These are phyloP conservation scores for Fennellomyces sp. DNA, from an alignment of 371 early-diverging fungal genomes.

Conservation along the genomic window DNA sequence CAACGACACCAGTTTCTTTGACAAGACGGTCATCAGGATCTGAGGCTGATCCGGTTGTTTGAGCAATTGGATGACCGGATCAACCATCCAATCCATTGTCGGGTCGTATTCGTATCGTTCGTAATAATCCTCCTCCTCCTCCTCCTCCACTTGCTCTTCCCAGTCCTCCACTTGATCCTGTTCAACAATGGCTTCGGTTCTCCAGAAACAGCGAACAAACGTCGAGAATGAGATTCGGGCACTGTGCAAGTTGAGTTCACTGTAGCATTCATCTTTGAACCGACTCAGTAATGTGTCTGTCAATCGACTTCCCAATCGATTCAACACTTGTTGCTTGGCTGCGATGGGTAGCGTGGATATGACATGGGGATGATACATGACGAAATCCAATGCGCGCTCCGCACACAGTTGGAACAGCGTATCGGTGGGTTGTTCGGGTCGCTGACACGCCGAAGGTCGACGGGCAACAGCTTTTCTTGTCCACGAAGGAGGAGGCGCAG, in stretches of 20 bases:
- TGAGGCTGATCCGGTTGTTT: not conserved
- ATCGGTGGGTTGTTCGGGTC: not conserved
- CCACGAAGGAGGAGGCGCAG: not conserved
- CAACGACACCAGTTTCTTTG: constrained; percentile 16
- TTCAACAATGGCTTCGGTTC: not conserved
- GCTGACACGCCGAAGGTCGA: not conserved
- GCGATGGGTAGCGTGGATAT: not conserved
- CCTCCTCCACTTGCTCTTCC: constrained; percentile 9
- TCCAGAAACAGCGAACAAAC: constrained; percentile 10
- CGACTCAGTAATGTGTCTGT: constrained; percentile 3
- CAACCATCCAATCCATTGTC: not conserved
- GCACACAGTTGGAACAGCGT: not conserved
- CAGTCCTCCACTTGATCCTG: constrained; percentile 8
- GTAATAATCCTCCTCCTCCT: constrained; percentile 2
- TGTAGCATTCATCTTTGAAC: constrained; percentile 7
- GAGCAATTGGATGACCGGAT: not conserved
- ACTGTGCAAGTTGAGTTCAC: constrained; percentile 6
- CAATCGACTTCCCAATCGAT: not conserved
- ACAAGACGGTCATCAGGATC: constrained; percentile 12
- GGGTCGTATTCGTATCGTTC: not conserved
- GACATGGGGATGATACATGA: not conserved
- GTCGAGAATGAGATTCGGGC: constrained; percentile 5
- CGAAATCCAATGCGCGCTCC: not conserved
- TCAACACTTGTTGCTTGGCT: constrained; percentile 10
- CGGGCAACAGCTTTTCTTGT: not conserved